A percentile compares a stretch with the other conserved stretches of the same genome.
phyloP scores from a whole-genome alignment of 2,329 filamentous ascomycete species.

The Rugonectria rugulosa region DNA sequence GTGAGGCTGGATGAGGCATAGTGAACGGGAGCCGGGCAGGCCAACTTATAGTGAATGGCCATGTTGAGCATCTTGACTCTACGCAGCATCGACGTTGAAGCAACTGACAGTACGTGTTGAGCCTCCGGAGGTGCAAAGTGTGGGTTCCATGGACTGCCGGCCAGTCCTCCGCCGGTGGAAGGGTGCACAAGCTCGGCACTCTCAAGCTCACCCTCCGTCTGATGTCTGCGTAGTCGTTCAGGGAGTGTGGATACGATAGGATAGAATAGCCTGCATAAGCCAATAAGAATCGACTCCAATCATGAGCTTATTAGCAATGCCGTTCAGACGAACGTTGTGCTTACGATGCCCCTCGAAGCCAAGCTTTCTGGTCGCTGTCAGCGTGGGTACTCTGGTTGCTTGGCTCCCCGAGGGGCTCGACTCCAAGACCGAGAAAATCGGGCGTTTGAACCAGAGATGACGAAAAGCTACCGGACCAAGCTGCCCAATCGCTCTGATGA shows the following conservation, averaged over 20 bases:
- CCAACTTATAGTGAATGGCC: slow-evolving; percentile 11
- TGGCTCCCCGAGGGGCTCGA: slow-evolving; percentile 16
- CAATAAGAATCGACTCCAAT: too few relatives aligned
- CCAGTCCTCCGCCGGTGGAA: slow-evolving; percentile 18
- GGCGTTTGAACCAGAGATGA: too few relatives aligned
- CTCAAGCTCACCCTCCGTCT: slow-evolving; percentile 5
- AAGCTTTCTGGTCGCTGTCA: slow-evolving; percentile 3
- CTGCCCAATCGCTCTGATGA: background rate
- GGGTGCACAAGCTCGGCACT: slow-evolving; percentile 10
- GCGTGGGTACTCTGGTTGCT: slow-evolving; percentile 9
- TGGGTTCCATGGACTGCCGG: slow-evolving; percentile 18
- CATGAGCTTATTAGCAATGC: too few relatives aligned
- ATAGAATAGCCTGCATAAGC: too few relatives aligned
- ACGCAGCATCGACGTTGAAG: background rate
- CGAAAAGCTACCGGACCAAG: slow-evolving; percentile 13
- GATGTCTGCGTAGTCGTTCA: background rate
- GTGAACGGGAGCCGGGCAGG: background rate
- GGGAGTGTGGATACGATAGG: too few relatives aligned
- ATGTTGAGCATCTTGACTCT: background rate
- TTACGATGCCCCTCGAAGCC: slow-evolving; percentile 3
- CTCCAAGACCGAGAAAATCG: slow-evolving; percentile 13
- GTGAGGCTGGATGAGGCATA: slow-evolving; percentile 8
- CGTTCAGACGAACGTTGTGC: background rate
- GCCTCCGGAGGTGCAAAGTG: slow-evolving; percentile 9
- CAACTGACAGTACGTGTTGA: background rate